Evolutionary conservation across 176 grass and related monocot genomes (phyloP).

Genomic region (Hsuehochloa calcarea): DNA sequence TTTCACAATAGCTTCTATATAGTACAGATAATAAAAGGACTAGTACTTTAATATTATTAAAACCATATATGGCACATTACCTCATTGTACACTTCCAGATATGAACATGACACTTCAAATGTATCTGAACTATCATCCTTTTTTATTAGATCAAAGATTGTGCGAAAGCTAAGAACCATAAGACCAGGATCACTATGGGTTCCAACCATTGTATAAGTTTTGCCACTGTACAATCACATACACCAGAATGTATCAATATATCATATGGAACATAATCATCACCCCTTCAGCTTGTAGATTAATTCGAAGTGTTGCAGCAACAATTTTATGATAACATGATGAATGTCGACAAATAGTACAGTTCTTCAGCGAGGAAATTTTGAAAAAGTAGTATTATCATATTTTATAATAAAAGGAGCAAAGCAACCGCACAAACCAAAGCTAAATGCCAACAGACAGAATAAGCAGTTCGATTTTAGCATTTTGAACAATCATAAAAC

Average conservation of each 20-base stretch:
- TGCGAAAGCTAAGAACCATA: conserved; percentile 96
- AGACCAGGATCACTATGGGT: conserved; percentile 85
- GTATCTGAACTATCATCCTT: conserved; percentile 67
- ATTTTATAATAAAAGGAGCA: neutral
- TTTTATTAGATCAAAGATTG: conserved; percentile 97
- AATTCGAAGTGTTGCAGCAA: neutral
- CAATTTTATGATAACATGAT: neutral
- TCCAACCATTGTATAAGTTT: conserved; percentile 99
- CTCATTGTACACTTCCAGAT: conserved; percentile 99
- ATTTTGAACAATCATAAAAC: neutral
- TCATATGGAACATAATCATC: neutral
- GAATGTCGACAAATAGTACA: neutral
- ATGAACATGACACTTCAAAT: conserved; percentile 95
- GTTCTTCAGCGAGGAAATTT: neutral
- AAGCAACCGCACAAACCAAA: neutral
- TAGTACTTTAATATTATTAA: conserved; percentile 3
- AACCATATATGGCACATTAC: conserved; percentile 33
- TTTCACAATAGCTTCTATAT: conserved; percentile 22
- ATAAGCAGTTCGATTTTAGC: neutral
- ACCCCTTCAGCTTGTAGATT: neutral
- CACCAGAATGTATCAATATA: conserved; percentile 22
- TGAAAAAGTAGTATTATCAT: neutral
- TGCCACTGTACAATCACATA: conserved; percentile 63
- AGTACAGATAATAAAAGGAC: conserved; percentile 3
- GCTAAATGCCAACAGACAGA: neutral